Percentiles rank a stretch among this genome's conserved stretches.
Conservation (phyloP, 2,329 filamentous ascomycete genomes). For the Ophiocordyceps camponoti-floridani region DNA sequence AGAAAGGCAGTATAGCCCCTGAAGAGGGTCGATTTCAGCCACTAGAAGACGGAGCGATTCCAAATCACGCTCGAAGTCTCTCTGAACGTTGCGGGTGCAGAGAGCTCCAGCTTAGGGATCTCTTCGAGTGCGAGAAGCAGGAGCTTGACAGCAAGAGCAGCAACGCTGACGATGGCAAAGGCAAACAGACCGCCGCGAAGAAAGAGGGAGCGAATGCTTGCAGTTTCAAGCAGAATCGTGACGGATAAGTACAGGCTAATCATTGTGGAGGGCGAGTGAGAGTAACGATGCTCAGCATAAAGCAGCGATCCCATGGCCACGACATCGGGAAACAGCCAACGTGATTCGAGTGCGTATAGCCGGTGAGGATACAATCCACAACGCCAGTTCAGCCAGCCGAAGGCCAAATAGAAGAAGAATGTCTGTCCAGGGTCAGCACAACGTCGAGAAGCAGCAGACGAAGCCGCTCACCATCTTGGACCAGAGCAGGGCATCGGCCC, state of each 20-base stretch:
- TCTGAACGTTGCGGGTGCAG: neutral
- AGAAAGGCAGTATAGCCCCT: neutral
- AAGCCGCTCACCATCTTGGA: neutral
- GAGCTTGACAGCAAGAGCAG: constrained; percentile 1
- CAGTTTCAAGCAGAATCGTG: constrained; percentile 1
- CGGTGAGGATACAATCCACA: constrained; percentile 1
- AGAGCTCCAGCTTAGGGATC: neutral
- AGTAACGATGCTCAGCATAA: constrained; percentile 2
- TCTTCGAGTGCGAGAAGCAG: constrained; percentile 1
- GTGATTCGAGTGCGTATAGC: neutral
- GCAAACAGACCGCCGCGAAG: neutral
- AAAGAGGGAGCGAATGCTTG: constrained; percentile 2
- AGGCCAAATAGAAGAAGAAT: neutral
- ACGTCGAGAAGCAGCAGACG: neutral
- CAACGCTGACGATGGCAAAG: neutral
- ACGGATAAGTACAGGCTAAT: constrained; percentile 2
- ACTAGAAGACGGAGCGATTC: neutral
- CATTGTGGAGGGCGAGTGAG: constrained; percentile 1
- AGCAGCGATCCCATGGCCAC: constrained; percentile 1
- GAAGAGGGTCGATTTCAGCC: neutral
- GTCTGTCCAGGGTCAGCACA: neutral
- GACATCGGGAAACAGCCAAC: constrained; percentile 1
- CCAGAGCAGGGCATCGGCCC: neutral
- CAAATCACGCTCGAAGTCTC: neutral
- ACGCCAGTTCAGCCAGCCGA: neutral